Conservation (phyloP, 768 basidiomycete genomes). For the Termitomyces sp. region DNA sequence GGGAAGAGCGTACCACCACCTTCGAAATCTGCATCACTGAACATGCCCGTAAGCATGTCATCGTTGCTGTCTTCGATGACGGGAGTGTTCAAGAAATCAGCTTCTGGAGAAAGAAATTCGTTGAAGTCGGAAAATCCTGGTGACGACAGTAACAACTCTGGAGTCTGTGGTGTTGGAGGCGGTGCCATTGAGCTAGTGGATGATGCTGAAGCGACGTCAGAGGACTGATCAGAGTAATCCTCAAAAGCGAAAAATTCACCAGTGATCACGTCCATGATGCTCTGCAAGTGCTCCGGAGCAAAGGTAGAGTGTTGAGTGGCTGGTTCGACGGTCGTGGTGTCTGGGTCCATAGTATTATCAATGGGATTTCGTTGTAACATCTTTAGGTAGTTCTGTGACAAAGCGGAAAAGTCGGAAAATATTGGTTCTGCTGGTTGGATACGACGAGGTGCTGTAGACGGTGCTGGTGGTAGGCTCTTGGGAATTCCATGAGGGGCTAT, state of each 20-base stretch:
- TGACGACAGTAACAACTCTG: constrained; percentile 14
- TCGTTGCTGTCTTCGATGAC: constrained; percentile 18
- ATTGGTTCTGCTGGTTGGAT: constrained; percentile 24
- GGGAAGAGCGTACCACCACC: constrained; percentile 7
- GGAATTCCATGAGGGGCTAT: constrained; percentile 80
- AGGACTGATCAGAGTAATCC: background rate
- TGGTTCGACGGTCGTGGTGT: constrained; percentile 23
- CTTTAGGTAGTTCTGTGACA: constrained; percentile 59
- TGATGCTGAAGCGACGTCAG: constrained; percentile 3
- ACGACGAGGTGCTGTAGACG: constrained; percentile 50
- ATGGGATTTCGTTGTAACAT: constrained; percentile 56
- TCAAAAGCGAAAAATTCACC: constrained; percentile 16
- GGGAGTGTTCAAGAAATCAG: constrained; percentile 22
- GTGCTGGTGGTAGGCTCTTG: constrained; percentile 61
- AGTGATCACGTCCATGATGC: constrained; percentile 9
- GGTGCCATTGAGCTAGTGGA: background rate
- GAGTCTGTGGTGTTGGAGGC: constrained; percentile 14
- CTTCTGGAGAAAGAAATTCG: constrained; percentile 20
- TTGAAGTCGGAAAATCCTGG: constrained; percentile 21
- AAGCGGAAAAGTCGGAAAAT: constrained; percentile 38
- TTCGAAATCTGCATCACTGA: background rate
- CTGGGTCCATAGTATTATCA: constrained; percentile 27
- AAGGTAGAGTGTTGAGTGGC: constrained; percentile 17
- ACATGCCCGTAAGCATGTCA: constrained; percentile 11
- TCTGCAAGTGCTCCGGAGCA: constrained; percentile 18